Evolutionary conservation across 73 alveolate genomes (phyloP).

Genomic region (Tetrahymena thermophila): DNA sequence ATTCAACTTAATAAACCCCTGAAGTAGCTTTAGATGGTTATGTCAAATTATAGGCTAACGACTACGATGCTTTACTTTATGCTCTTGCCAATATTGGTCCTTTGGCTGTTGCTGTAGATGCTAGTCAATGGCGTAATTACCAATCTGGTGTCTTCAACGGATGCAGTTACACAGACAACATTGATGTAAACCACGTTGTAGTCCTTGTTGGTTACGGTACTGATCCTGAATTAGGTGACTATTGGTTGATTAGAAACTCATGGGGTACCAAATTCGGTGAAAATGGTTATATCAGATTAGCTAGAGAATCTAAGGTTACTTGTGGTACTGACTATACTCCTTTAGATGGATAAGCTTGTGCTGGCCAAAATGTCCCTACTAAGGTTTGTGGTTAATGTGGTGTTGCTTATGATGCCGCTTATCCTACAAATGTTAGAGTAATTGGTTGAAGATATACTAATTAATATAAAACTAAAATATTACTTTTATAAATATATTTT

Average conservation of each 20-base stretch:
- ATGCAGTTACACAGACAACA: not conserved
- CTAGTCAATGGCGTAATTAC: constrained; percentile 34
- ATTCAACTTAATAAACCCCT: not conserved
- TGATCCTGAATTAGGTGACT: constrained; percentile 49
- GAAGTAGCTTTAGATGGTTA: constrained; percentile 34
- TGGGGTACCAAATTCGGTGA: constrained; percentile 56
- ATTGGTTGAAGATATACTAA: not conserved
- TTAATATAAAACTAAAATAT: not conserved
- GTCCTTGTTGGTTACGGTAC: constrained; percentile 51
- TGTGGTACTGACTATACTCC: constrained; percentile 45
- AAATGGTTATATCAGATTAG: constrained; percentile 31
- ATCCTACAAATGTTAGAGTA: not conserved
- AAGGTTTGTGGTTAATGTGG: constrained; percentile 44
- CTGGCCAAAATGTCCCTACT: constrained; percentile 33
- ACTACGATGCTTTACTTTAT: not conserved
- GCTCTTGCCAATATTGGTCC: constrained; percentile 2
- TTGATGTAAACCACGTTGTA: constrained; percentile 48
- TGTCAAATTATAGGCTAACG: constrained; percentile 33
- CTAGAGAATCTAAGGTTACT: constrained; percentile 30
- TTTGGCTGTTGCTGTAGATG: constrained; percentile 57
- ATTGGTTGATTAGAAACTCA: constrained; percentile 45
- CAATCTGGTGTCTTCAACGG: constrained; percentile 8
- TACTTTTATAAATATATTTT: too few species aligned
- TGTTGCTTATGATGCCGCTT: constrained; percentile 22
- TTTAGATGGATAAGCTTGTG: constrained; percentile 43